A percentile compares a stretch with the other conserved stretches of the same genome.
These are phyloP conservation scores for Flaveria ramosissima DNA, from an alignment of 129 eudicot genomes.

Conservation along the genomic window DNA sequence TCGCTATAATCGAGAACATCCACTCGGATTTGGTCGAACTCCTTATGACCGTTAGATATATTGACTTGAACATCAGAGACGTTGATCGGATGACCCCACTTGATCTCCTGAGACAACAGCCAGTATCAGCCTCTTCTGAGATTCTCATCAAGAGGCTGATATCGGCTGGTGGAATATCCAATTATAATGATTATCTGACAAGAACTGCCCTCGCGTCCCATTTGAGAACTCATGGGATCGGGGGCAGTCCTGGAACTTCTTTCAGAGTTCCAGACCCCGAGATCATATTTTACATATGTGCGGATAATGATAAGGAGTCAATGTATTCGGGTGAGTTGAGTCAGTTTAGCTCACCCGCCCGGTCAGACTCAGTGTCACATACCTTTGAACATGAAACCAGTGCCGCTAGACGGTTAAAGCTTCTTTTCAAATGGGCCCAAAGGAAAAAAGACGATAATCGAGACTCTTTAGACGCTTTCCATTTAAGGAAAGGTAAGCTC, in stretches of 20 bases:
- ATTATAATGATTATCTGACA: constrained; percentile 46
- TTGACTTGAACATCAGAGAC: constrained; percentile 62
- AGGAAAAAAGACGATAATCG: constrained; percentile 37
- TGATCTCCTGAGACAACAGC: constrained; percentile 72
- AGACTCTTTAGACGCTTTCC: constrained; percentile 40
- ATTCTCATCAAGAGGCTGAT: constrained; percentile 61
- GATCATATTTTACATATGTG: constrained; percentile 44
- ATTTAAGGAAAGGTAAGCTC: constrained; percentile 6
- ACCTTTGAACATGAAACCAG: constrained; percentile 30
- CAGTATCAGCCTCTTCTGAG: constrained; percentile 65
- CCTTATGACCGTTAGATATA: constrained; percentile 58
- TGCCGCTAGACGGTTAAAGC: constrained; percentile 48
- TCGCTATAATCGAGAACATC: constrained; percentile 66
- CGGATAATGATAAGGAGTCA: constrained; percentile 40
- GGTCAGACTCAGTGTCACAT: constrained; percentile 29
- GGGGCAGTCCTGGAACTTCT: constrained; percentile 87
- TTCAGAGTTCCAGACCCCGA: constrained; percentile 72
- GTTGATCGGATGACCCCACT: constrained; percentile 69
- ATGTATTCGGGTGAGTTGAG: constrained; percentile 53
- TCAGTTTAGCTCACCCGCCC: constrained; percentile 34
- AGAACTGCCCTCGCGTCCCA: constrained; percentile 60
- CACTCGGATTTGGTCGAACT: constrained; percentile 73
- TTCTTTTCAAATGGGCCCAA: constrained; percentile 52
- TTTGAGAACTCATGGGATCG: constrained; percentile 58
- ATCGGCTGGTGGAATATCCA: constrained; percentile 71